Evolutionary conservation across 441 rosid genomes (phyloP).

Genomic region (Raphanus hybrid): DNA sequence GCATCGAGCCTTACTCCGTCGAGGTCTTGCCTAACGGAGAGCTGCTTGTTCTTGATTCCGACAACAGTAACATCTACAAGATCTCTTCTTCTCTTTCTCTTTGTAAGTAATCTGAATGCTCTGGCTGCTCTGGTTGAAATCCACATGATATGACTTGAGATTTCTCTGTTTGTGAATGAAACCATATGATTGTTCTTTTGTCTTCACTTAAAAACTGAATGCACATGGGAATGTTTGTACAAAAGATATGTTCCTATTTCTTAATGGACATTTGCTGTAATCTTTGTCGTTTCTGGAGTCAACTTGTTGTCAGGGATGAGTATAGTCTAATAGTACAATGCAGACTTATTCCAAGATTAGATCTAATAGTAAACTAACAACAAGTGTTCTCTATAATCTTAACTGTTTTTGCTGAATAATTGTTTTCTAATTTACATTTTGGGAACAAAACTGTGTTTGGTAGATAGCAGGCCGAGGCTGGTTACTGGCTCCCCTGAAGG

Average conservation of each 20-base stretch:
- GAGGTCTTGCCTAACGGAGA: slow-evolving; percentile 85
- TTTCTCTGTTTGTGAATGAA: slow-evolving; percentile 7
- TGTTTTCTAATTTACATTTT: background rate
- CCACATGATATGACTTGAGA: too few relatives aligned
- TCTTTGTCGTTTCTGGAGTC: slow-evolving; percentile 39
- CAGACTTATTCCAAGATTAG: slow-evolving; percentile 34
- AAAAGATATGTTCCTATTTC: slow-evolving; percentile 26
- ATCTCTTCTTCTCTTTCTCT: slow-evolving; percentile 79
- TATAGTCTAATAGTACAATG: slow-evolving; percentile 23
- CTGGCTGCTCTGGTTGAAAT: background rate
- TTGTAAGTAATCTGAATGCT: slow-evolving; percentile 52
- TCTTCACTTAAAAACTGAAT: slow-evolving; percentile 27
- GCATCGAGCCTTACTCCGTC: slow-evolving; percentile 79
- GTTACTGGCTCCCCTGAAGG: slow-evolving; percentile 93
- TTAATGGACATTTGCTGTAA: slow-evolving; percentile 33
- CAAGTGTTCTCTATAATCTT: slow-evolving; percentile 3
- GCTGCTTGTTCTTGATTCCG: slow-evolving; percentile 83
- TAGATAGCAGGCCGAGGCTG: slow-evolving; percentile 89
- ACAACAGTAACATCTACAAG: slow-evolving; percentile 84
- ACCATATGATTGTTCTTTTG: background rate
- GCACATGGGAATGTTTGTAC: slow-evolving; percentile 40
- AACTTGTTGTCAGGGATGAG: slow-evolving; percentile 31
- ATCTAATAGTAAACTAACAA: slow-evolving; percentile 21
- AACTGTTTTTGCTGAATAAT: background rate
- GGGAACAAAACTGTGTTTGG: slow-evolving; percentile 36